A percentile compares a stretch with the other conserved stretches of the same genome.
Evolutionary conservation across 2,329 filamentous ascomycete genomes (phyloP).

Genomic region (Aureobasidium musti): DNA sequence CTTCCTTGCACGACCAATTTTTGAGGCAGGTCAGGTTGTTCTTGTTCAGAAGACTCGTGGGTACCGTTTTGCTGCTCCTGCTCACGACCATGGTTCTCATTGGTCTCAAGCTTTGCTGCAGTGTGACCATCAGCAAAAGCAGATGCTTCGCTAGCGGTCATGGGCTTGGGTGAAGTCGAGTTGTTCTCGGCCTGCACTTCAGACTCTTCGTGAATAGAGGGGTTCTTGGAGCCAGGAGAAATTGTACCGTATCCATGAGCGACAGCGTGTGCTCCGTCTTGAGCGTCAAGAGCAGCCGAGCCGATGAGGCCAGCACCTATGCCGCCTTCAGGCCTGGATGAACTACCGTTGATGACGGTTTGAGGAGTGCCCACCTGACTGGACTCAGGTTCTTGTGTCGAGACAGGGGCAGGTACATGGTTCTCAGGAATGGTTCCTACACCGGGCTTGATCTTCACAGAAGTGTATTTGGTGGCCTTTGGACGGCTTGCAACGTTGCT

Average conservation of each 20-base stretch:
- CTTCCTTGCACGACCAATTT: conserved; percentile 26
- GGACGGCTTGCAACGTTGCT: conserved; percentile 64
- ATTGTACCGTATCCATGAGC: conserved; percentile 50
- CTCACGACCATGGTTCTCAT: not conserved
- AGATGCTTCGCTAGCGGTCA: conserved; percentile 31
- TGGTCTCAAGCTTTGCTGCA: not conserved
- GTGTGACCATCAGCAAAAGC: conserved; percentile 30
- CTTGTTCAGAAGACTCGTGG: conserved; percentile 23
- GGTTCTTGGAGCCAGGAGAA: conserved; percentile 28
- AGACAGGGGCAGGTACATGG: conserved; percentile 13
- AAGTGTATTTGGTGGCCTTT: conserved; percentile 61
- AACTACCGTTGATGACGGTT: conserved; percentile 20
- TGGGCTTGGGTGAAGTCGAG: conserved; percentile 20
- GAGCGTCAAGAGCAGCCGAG: conserved; percentile 59
- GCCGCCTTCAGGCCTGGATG: conserved; percentile 52
- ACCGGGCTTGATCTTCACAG: conserved; percentile 66
- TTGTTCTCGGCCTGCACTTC: not conserved
- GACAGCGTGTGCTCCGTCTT: conserved; percentile 66
- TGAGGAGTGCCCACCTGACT: conserved; percentile 4
- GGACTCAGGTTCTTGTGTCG: conserved; percentile 14
- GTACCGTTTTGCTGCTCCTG: conserved; percentile 19
- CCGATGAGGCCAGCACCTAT: conserved; percentile 57
- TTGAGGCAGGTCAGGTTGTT: conserved; percentile 27
- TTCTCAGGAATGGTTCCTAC: conserved; percentile 48
- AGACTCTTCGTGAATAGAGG: conserved; percentile 17